These are phyloP conservation scores for Corrigiola litoralis DNA, from an alignment of 179 eudicot genomes.

Conservation along the genomic window DNA sequence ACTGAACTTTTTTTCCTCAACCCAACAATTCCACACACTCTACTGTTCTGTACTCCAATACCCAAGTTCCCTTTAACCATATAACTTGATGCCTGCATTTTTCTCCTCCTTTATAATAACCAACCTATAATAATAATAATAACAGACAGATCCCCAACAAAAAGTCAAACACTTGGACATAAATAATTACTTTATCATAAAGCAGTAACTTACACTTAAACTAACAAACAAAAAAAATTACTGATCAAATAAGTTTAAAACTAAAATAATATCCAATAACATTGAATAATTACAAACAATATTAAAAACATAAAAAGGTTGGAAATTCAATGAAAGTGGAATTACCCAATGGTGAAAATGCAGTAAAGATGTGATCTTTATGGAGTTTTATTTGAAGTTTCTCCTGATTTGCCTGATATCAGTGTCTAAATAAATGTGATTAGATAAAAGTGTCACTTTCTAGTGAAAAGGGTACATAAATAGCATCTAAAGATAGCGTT, in stretches of 20 bases:
- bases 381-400: background rate
- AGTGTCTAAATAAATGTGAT: background rate
- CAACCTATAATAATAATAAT: constrained; percentile 7
- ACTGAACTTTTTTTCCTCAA: constrained; percentile 20
- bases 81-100: constrained; percentile 47
- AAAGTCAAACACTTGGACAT: constrained; percentile 20
- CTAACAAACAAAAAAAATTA: background rate
- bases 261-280: too few relatives aligned
- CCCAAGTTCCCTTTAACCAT: constrained; percentile 36
- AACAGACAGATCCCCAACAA: too few relatives aligned
- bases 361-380: constrained; percentile 1
- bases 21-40: constrained; percentile 24
- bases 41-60: constrained; percentile 31
- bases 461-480: background rate
- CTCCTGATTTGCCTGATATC: background rate
- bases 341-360: constrained; percentile 4
- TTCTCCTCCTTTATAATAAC: background rate
- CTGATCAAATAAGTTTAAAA: too few relatives aligned
- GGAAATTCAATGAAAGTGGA: background rate
- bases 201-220: background rate
- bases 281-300: background rate
- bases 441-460: constrained; percentile 7
- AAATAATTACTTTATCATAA: background rate
- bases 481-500: background rate
- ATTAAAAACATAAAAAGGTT: background rate